These are phyloP conservation scores for Leucoagaricus sp. DNA, from an alignment of 1,284 basidiomycete species.

Conservation along the genomic window DNA sequence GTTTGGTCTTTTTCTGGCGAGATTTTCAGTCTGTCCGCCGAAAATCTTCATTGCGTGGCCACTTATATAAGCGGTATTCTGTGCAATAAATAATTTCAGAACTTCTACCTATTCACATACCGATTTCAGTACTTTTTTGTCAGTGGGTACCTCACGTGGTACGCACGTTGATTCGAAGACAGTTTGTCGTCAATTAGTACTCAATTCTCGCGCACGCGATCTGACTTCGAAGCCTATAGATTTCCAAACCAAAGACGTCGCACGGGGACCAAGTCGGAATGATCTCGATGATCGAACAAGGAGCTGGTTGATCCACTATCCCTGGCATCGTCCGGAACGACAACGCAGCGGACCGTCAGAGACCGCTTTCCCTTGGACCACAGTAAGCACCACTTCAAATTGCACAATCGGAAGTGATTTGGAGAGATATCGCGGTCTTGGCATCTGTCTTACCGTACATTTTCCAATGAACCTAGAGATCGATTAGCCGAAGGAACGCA, in stretches of 20 bases:
- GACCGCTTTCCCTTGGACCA: neutral
- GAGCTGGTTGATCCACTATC: neutral
- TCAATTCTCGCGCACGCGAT: neutral
- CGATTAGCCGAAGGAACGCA: too few relatives aligned
- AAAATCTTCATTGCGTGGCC: too few relatives aligned
- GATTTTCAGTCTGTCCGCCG: too few relatives aligned
- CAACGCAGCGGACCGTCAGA: neutral
- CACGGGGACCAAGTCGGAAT: neutral
- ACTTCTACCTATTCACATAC: too few relatives aligned
- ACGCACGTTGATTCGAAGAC: neutral
- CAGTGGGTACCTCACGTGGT: neutral
- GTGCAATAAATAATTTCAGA: too few relatives aligned
- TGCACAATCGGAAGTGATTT: neutral
- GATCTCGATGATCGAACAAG: neutral
- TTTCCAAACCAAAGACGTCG: too few relatives aligned
- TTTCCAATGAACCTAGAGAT: too few relatives aligned
- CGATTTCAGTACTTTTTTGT: too few relatives aligned
- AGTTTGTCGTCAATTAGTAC: too few relatives aligned
- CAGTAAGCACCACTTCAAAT: neutral
- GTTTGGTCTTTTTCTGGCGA: too few relatives aligned
- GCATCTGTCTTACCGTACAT: neutral
- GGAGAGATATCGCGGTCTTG: neutral
- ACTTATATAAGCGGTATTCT: too few relatives aligned
- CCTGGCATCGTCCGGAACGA: neutral
- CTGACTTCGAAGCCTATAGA: too few relatives aligned